Percentiles rank a stretch among this genome's conserved stretches.
Conservation (phyloP, 345 rosid species). For the Linum usitatissimum region DNA sequence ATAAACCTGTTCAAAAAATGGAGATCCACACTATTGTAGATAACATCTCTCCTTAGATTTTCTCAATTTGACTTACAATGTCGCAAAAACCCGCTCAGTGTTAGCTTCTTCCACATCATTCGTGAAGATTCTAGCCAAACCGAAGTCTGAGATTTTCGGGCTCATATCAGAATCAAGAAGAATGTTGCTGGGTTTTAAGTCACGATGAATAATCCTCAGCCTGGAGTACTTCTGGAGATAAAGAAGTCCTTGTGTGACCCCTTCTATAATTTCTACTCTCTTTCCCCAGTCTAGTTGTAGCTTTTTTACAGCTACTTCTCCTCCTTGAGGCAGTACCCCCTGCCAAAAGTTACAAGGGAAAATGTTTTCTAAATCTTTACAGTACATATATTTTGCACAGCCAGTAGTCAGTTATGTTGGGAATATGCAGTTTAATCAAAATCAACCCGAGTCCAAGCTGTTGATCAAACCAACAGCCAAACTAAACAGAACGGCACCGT, state of each 20-base stretch:
- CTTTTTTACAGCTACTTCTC: constrained; percentile 4
- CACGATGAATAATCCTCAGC: neutral
- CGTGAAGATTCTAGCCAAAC: neutral
- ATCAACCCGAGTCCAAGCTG: too few species aligned
- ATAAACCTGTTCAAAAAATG: neutral
- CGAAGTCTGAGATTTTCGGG: neutral
- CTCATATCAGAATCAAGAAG: constrained; percentile 1
- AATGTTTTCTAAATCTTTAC: too few species aligned
- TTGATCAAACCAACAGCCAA: neutral
- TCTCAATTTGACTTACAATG: neutral
- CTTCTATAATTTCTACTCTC: constrained; percentile 33
- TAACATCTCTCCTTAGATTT: neutral
- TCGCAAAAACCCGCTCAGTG: neutral
- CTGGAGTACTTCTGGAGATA: constrained; percentile 1
- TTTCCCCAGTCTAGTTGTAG: constrained; percentile 15
- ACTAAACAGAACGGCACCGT: neutral
- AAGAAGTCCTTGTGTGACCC: constrained; percentile 7
- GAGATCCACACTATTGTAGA: neutral
- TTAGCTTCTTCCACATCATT: neutral
- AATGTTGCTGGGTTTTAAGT: constrained; percentile 2
- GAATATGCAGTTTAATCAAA: too few species aligned
- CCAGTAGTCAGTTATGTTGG: too few species aligned
- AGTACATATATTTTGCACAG: too few species aligned
- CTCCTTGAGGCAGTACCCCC: neutral
- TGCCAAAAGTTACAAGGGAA: neutral